These are phyloP conservation scores for Eucalyptus erythrocorys DNA, from an alignment of 345 rosid species.

Conservation along the genomic window DNA sequence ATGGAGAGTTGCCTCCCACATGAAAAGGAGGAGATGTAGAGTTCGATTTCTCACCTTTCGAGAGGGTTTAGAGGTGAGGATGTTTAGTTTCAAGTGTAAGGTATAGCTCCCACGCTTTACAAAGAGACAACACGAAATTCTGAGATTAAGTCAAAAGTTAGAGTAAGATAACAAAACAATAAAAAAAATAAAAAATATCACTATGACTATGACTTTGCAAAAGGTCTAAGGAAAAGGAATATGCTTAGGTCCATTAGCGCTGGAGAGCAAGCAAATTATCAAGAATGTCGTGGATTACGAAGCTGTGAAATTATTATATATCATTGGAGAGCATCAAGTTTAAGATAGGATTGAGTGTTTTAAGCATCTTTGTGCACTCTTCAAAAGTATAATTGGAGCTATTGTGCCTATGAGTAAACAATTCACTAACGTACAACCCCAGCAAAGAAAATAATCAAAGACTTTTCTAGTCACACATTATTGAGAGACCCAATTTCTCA, in stretches of 20 bases:
- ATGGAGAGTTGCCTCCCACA: too few relatives aligned
- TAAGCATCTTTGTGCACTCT: accelerated
- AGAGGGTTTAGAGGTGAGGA: too few relatives aligned
- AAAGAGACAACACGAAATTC: accelerated
- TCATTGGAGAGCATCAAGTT: not conserved
- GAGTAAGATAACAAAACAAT: accelerated
- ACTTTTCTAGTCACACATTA: not conserved
- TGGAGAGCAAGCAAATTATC: not conserved
- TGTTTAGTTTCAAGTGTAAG: accelerated
- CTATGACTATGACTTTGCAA: accelerated
- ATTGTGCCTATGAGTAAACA: not conserved
- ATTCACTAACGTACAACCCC: not conserved
- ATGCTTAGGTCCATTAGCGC: too few relatives aligned
- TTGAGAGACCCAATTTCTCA: not conserved
- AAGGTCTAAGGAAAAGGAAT: not conserved
- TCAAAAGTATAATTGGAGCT: not conserved
- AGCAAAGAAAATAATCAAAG: not conserved
- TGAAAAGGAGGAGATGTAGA: too few relatives aligned
- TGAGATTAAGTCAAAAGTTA: too few relatives aligned
- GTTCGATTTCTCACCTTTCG: accelerated
- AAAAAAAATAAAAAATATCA: too few relatives aligned
- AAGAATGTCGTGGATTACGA: not conserved
- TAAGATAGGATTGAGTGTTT: not conserved
- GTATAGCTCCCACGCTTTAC: accelerated
- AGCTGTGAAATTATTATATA: not conserved